Base-by-base conservation (phyloP, 176 grass and related monocot genomes). In the Musa beccarii region DNA sequence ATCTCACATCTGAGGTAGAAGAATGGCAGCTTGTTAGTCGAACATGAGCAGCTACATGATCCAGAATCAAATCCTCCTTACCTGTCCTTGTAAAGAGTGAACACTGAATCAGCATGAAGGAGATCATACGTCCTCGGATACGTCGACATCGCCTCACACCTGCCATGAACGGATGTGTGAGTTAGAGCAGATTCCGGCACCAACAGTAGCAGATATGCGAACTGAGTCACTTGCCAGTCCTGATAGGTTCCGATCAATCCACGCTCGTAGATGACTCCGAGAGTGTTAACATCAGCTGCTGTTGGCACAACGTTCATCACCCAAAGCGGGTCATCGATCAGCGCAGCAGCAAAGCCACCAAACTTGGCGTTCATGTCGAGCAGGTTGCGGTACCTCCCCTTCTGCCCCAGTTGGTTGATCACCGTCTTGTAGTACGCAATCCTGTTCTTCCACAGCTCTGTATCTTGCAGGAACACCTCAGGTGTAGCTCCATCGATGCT, bases 101-200 rank as follows among this genome's bases (percentile, higher is more conserved):
- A 94, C 10, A 99, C 49, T 62, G 83, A 83, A 83, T 99, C 84
- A 1, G 84, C 88, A 74, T 99, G 95, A 28, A 99, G 82, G 66
- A 99, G 90, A 68, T 94, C 95, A 19, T 99, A 99, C 8, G 95
- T 99, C 74, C 95, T 86, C 29, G 95, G 95, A 83, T 99, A 99
- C 0, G 95, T 91, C 26, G 95, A 99, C 90, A 94, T 87, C 69
- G 86, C 86, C 84, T 99, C 86, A 53, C 95, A 99, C 95, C 90
- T 98, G 82, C 78, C 84, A 76, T 49, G 59, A 83, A 81, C 10
- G 23, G 24, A 79, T 13, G 63, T 6, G 34, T 43, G 34, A 43
- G 34, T 43, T 43, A 43, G 34, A 43, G 34, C 34, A 43, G 34
- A 43, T 43, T 69, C 12, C 17, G 23, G 15, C 12, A 69, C 29